These are phyloP conservation scores for Lipomyces orientalis DNA, from an alignment of 805 yeast genomes.

Conservation along the genomic window DNA sequence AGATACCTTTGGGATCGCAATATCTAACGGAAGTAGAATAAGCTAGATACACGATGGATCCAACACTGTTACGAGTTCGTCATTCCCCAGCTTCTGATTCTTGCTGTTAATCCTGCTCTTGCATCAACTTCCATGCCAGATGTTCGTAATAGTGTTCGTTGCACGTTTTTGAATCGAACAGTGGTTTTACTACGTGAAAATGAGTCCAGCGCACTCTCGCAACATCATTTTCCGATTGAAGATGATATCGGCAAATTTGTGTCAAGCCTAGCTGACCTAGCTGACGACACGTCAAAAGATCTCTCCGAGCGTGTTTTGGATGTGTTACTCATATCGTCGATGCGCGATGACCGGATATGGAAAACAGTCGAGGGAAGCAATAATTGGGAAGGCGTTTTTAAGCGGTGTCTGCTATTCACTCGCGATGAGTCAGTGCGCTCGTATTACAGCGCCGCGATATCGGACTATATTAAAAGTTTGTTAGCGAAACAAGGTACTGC, in stretches of 20 bases:
- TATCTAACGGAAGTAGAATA: background rate
- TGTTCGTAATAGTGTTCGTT: slow-evolving; percentile 16
- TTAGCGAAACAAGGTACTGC: background rate
- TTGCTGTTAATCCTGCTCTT: slow-evolving; percentile 12
- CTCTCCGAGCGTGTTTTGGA: slow-evolving; percentile 20
- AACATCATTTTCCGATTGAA: background rate
- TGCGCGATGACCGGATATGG: slow-evolving; percentile 20
- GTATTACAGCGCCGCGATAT: slow-evolving; percentile 12
- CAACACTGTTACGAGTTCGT: slow-evolving; percentile 12
- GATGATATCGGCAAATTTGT: slow-evolving; percentile 9
- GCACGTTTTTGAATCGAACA: slow-evolving; percentile 9
- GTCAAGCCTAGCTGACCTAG: slow-evolving; percentile 8
- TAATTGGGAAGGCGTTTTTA: slow-evolving; percentile 12
- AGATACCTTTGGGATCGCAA: background rate
- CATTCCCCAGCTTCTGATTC: slow-evolving; percentile 4
- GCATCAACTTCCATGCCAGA: slow-evolving; percentile 8
- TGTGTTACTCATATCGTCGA: slow-evolving; percentile 9
- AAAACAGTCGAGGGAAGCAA: background rate
- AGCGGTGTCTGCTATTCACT: slow-evolving; percentile 11
- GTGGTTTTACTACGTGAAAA: slow-evolving; percentile 15
- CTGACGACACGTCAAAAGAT: slow-evolving; percentile 10
- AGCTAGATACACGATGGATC: slow-evolving; percentile 5
- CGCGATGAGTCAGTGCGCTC: slow-evolving; percentile 12
- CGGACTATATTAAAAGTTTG: slow-evolving; percentile 10
- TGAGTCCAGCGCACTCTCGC: background rate